Base-by-base conservation (phyloP, 257 asterid genomes). In the Przewalskia tangutica region DNA sequence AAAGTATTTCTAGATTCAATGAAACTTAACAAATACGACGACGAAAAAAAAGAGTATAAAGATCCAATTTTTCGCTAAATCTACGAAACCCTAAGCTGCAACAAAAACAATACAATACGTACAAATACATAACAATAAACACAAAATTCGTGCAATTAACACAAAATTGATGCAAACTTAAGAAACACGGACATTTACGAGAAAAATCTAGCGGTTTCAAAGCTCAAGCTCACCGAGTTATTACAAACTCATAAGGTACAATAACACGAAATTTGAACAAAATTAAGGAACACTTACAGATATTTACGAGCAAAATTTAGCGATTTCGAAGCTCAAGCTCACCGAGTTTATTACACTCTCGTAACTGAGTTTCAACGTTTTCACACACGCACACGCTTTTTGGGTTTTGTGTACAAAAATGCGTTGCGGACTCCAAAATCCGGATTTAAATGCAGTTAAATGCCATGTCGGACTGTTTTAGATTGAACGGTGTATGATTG, bases 371-470 rank as follows among this genome's bases (percentile, higher is more conserved):
- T 84, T 87, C 83, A 64, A 76, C 86, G 80, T 27, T 83, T 82
- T 84, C 81, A 54, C 89, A 73, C 85, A 54, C 89, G 67, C 85
- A 23, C 32, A 27, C 32, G 32, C 32, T n/a, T n/a, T 85, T 76
- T 40, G 14, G 80, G 89, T 60, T 82, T 51, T 64, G 82, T 8
- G 73, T 3, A 48, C 85, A 88, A 73, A 71, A 44, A 10, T 89
- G 84, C 87, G 83, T 9, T 7, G 85, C 98, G 98, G 98, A 94
- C 90, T 87, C 87, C 90, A 93, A 88, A 87, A 81, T 73, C 89
- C 93, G 95, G 94, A 93, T 88, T 92, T 92, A 55, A 94, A 89
- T 90, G 80, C 79, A 78, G 85, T 88, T 89, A 79, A 84, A 87
- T 87, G 92, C 93, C 94, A 90, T 79, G 91, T 90, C 65, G 85